Percentiles rank a stretch among this genome's conserved stretches.
Evolutionary conservation across 148 eudicot species (phyloP).

Genomic region (Dianthus caryophyllus): DNA sequence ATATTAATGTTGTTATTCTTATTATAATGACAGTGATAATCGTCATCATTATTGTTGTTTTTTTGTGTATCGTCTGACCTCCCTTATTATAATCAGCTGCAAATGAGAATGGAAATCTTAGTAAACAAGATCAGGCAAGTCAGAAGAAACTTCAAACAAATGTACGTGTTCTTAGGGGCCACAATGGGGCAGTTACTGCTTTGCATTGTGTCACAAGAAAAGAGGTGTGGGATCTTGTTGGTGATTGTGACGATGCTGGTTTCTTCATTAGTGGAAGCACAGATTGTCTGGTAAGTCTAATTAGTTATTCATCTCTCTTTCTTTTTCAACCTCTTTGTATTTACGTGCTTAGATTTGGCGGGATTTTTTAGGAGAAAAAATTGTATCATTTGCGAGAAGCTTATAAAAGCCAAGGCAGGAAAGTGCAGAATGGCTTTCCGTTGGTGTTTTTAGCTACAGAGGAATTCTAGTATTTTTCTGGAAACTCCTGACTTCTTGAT

Average conservation of each 20-base stretch:
- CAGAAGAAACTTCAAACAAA: slow-evolving; percentile 77
- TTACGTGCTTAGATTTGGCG: neutral
- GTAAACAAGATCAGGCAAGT: slow-evolving; percentile 62
- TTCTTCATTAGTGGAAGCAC: slow-evolving; percentile 98
- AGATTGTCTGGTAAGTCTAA: slow-evolving; percentile 65
- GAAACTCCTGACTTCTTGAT: neutral
- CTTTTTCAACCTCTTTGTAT: neutral
- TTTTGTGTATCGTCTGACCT: slow-evolving; percentile 7
- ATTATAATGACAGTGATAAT: too few species aligned
- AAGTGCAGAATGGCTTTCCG: neutral
- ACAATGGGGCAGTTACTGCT: slow-evolving; percentile 88
- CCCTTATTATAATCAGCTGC: slow-evolving; percentile 36
- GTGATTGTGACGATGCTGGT: slow-evolving; percentile 99
- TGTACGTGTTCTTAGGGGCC: slow-evolving; percentile 89
- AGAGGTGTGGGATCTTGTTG: slow-evolving; percentile 99
- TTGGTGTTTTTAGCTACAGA: too few species aligned
- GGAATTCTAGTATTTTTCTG: neutral
- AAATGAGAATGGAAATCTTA: slow-evolving; percentile 57
- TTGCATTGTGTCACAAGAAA: slow-evolving; percentile 92
- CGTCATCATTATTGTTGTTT: neutral
- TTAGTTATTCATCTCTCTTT: neutral
- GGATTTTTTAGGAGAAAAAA: neutral
- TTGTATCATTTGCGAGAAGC: neutral
- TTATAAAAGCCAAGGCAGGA: neutral
- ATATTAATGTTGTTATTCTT: slow-evolving; percentile 35